phyloP scores from a whole-genome alignment of 2,329 filamentous ascomycete genomes.

The Stachybotrys chlorohalonatus region DNA sequence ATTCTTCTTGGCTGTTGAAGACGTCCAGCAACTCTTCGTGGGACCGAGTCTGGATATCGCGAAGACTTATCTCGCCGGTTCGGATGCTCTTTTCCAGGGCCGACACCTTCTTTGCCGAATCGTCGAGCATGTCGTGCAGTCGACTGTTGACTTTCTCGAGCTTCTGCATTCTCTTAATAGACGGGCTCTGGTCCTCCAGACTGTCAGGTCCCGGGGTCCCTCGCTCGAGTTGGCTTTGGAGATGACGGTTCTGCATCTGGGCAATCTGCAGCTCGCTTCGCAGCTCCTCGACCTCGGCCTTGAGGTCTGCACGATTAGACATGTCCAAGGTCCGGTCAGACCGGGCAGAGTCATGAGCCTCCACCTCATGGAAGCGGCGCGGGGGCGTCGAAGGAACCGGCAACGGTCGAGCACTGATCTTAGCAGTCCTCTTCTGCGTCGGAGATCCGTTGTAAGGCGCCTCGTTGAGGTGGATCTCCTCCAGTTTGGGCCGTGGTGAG shows the following conservation, averaged over 20 bases:
- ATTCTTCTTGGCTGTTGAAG: slow-evolving; percentile 87
- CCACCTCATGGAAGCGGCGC: slow-evolving; percentile 57
- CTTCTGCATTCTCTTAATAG: slow-evolving; percentile 74
- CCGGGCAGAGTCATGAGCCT: slow-evolving; percentile 62
- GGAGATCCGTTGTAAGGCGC: slow-evolving; percentile 67
- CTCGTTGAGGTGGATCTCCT: slow-evolving; percentile 83
- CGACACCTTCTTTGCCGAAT: slow-evolving; percentile 87
- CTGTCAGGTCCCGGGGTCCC: slow-evolving; percentile 53
- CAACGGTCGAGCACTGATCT: slow-evolving; percentile 46
- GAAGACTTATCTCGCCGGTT: slow-evolving; percentile 77
- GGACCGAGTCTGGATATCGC: slow-evolving; percentile 85
- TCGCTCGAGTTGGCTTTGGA: slow-evolving; percentile 78
- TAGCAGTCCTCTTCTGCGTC: slow-evolving; percentile 53
- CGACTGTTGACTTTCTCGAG: slow-evolving; percentile 86
- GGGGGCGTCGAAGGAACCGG: slow-evolving; percentile 73
- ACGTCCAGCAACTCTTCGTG: slow-evolving; percentile 91
- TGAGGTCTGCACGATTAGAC: slow-evolving; percentile 84
- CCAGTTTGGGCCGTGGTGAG: slow-evolving; percentile 65
- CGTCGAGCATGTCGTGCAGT: slow-evolving; percentile 88
- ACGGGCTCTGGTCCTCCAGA: slow-evolving; percentile 71
- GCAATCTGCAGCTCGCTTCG: slow-evolving; percentile 91
- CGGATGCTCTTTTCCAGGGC: slow-evolving; percentile 78
- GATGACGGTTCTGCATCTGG: slow-evolving; percentile 90
- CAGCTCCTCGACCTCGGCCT: slow-evolving; percentile 80
- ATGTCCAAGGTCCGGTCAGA: slow-evolving; percentile 81